These are phyloP conservation scores for Plasmopara muralis DNA, from an alignment of 352 stramenopile genomes.

Conservation along the genomic window DNA sequence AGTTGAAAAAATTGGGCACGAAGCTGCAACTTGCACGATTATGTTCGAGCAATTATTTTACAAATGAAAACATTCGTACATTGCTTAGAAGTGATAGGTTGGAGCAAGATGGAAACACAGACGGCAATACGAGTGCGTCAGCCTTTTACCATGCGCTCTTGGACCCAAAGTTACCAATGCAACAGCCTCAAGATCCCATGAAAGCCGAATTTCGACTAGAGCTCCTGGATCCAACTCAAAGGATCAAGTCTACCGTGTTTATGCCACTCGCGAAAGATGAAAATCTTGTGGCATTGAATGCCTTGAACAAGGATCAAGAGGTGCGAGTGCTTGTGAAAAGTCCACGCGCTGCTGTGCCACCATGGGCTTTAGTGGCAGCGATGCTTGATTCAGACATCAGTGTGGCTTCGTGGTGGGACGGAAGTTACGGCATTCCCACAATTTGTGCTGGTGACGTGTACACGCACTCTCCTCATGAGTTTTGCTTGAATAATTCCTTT, in stretches of 20 bases:
- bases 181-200: constrained; percentile 27
- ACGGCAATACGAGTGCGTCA: constrained; percentile 22
- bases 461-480: constrained; percentile 29
- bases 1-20: constrained; percentile 36
- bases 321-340: constrained; percentile 56
- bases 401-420: constrained; percentile 77
- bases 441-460: constrained; percentile 70
- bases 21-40: constrained; percentile 51
- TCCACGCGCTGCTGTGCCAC: constrained; percentile 42
- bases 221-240: constrained; percentile 1
- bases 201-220: constrained; percentile 25
- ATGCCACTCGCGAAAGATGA: constrained; percentile 13
- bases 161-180: constrained; percentile 26
- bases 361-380: constrained; percentile 57
- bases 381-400: constrained; percentile 56
- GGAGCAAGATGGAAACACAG: constrained; percentile 29
- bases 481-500: constrained; percentile 46
- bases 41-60: constrained; percentile 69
- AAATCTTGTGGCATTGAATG: constrained; percentile 3
- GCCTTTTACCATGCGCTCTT: constrained; percentile 47
- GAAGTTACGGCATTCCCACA: constrained; percentile 57
- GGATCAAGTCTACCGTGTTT: constrained; percentile 18
- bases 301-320: constrained; percentile 8
- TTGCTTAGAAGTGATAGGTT: constrained; percentile 33
- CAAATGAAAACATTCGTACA: constrained; percentile 25